Conservation (phyloP, 805 yeast genomes). For the Ogataea methanolica region DNA sequence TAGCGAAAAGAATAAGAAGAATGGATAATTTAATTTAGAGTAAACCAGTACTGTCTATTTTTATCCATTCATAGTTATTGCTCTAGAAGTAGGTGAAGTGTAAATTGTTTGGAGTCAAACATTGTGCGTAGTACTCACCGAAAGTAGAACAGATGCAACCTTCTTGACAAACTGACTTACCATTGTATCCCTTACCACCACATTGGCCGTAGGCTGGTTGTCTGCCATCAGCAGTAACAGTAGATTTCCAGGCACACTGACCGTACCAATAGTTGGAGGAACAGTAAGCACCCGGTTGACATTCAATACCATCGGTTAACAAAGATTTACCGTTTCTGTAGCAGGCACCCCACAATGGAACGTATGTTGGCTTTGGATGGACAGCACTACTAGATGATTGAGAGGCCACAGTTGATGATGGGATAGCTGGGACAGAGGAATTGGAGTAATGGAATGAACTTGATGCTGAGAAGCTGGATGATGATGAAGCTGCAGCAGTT, state of each 20-base stretch:
- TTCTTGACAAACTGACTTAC: conserved; percentile 3
- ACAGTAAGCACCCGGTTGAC: conserved; percentile 9
- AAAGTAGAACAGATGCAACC: conserved; percentile 5
- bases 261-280: conserved; percentile 6
- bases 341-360: conserved; percentile 7
- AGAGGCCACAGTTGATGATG: not conserved
- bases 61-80: not conserved
- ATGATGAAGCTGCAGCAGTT: too few species aligned
- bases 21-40: not conserved
- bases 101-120: conserved; percentile 4
- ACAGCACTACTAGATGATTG: not conserved
- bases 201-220: conserved; percentile 5
- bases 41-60: not conserved
- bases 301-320: conserved; percentile 1
- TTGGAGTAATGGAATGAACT: not conserved
- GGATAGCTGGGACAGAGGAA: not conserved
- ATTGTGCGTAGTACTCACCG: conserved; percentile 8
- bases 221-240: not conserved
- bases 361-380: not conserved
- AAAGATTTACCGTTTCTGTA: conserved; percentile 4
- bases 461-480: not conserved
- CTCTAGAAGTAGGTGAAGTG: conserved; percentile 3
- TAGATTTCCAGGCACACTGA: conserved; percentile 5
- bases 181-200: conserved; percentile 7
- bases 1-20: not conserved